Base-by-base conservation (phyloP, 106 monocot species). In the Dendrobium huoshanense region DNA sequence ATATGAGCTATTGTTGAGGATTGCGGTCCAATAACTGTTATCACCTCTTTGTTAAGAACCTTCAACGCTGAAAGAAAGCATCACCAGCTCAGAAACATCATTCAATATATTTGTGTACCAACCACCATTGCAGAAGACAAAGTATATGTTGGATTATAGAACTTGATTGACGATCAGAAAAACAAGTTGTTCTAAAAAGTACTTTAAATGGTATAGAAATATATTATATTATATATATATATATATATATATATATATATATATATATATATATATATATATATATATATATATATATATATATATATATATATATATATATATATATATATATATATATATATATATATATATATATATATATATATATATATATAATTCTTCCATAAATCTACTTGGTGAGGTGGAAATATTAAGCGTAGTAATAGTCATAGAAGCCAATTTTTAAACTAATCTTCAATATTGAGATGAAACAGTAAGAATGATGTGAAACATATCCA, bases 11-110 rank as follows among this genome's bases (percentile, higher is more conserved):
- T 84, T 43, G 74, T 79, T 27, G 96, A 93, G 24, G 88, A 90
- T 84, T 96, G 91, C 25, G 93, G 96, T 0, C 93, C 96, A 24
- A 96, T 79, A 31, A 96, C 85, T 17, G 91, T 87, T 48, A 91
- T 73, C 73, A 82, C 84, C 45, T 93, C 85, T 51, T 90, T 82
- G 56, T 88, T 82, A 42, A 90, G 79, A 49, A 90, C 27, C 77
- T 86, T 84, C 15, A 95, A 76, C 65, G 81, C 95, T 95, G 90
- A 37, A 84, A 76, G 9, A 77, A 73, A 59, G 40, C 42, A 70
- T 2, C 37, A 33, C 16, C 13, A 37, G 22, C 25, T 25, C 25
- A 10, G 67, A 67, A 67, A 67, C 67, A 67, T 67, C 64, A 67
- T 25, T 27, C 22, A 67, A 25, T 25, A 64, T n/a, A 56, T 67